phyloP scores from a whole-genome alignment of 1,139 yeast species.

The Meyerozyma sp. region DNA sequence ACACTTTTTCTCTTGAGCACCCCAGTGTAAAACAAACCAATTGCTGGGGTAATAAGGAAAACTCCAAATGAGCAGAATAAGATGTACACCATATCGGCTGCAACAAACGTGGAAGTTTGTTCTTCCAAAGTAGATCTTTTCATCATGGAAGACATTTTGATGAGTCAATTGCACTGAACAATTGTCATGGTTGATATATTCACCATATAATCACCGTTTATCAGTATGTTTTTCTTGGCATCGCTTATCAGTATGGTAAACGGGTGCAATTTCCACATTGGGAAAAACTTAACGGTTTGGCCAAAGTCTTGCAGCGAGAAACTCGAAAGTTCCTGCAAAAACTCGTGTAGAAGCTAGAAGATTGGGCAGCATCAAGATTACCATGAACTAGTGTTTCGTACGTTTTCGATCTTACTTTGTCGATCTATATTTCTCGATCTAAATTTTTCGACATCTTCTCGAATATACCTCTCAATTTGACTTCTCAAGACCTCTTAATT shows the following conservation, averaged over 20 bases:
- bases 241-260: neutral
- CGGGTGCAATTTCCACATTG: neutral
- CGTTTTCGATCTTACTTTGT: no score
- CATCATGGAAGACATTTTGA: neutral
- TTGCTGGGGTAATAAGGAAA: slow-evolving; percentile 40
- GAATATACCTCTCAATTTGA: no score
- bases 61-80: slow-evolving; percentile 36
- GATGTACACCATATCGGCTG: slow-evolving; percentile 32
- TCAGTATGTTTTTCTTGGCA: neutral
- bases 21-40: slow-evolving; percentile 40
- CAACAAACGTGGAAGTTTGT: slow-evolving; percentile 7
- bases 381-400: no score
- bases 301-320: no score
- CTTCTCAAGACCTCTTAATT: no score
- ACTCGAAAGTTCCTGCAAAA: no score
- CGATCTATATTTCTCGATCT: no score
- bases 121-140: slow-evolving; percentile 6
- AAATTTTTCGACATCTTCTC: no score
- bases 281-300: neutral
- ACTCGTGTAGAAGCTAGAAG: no score
- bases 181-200: no score
- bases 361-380: no score
- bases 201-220: neutral
- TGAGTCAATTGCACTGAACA: neutral
- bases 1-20: slow-evolving; percentile 29